A percentile compares a stretch with the other conserved stretches of the same genome.
Conservation (phyloP, 441 rosid species). For the Theobroma grandiflorum region DNA sequence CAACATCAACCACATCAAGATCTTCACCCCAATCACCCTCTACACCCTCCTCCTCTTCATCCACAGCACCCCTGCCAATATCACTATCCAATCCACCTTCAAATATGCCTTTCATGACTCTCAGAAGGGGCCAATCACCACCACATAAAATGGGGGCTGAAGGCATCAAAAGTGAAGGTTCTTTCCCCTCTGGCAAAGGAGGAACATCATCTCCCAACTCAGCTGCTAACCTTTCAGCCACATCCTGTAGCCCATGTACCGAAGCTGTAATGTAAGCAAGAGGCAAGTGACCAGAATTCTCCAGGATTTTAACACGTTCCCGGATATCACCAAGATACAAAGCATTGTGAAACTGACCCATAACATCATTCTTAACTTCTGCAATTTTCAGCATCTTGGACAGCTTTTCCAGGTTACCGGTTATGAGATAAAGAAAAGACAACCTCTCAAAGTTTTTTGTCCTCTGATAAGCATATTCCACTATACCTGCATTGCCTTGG, state of each 20-base stretch:
- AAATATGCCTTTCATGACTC: slow-evolving; percentile 86
- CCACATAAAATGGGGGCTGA: slow-evolving; percentile 72
- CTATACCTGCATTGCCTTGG: slow-evolving; percentile 88
- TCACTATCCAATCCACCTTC: slow-evolving; percentile 76
- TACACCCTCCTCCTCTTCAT: slow-evolving; percentile 67
- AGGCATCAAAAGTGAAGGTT: slow-evolving; percentile 74
- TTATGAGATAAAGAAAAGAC: slow-evolving; percentile 84
- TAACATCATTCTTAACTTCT: slow-evolving; percentile 86
- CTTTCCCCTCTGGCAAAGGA: slow-evolving; percentile 67
- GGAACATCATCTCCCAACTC: slow-evolving; percentile 76
- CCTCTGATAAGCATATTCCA: slow-evolving; percentile 93
- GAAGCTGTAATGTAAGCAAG: slow-evolving; percentile 80
- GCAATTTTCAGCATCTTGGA: slow-evolving; percentile 89
- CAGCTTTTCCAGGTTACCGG: slow-evolving; percentile 83
- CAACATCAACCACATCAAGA: slow-evolving; percentile 70
- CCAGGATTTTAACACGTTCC: slow-evolving; percentile 83
- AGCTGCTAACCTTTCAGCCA: slow-evolving; percentile 67
- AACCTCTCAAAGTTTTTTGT: slow-evolving; percentile 91
- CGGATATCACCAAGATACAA: slow-evolving; percentile 81
- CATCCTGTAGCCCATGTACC: slow-evolving; percentile 69
- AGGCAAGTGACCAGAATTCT: slow-evolving; percentile 78
- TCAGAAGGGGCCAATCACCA: slow-evolving; percentile 91
- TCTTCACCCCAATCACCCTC: slow-evolving; percentile 87
- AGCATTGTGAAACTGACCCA: slow-evolving; percentile 95
- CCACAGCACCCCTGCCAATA: slow-evolving; percentile 50